phyloP scores from a whole-genome alignment of 2,329 filamentous ascomycete species.

The Trichoderma polysporum region DNA sequence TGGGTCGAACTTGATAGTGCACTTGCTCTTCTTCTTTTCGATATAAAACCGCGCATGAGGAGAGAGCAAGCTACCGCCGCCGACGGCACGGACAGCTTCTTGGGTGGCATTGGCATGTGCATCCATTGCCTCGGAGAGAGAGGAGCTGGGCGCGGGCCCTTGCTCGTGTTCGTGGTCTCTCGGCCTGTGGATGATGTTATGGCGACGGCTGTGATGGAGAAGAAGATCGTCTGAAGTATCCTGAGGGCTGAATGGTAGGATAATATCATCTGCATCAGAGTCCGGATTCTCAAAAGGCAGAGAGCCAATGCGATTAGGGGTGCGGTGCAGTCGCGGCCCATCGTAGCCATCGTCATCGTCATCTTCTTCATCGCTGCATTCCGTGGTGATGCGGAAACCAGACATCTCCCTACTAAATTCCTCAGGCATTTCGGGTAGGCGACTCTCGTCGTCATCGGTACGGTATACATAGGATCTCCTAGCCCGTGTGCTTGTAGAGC shows the following conservation, averaged over 20 bases:
- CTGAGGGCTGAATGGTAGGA: conserved; percentile 30
- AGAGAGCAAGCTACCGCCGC: conserved; percentile 61
- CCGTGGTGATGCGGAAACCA: conserved; percentile 56
- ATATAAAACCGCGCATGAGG: conserved; percentile 85
- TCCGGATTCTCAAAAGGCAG: conserved; percentile 55
- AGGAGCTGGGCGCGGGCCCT: conserved; percentile 20
- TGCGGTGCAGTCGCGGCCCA: conserved; percentile 36
- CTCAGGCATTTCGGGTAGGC: conserved; percentile 55
- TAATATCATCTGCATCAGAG: conserved; percentile 36
- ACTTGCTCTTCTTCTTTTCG: conserved; percentile 76
- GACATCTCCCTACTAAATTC: conserved; percentile 52
- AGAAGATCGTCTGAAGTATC: conserved; percentile 29
- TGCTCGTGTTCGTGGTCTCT: conserved; percentile 24
- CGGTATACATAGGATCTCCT: conserved; percentile 47
- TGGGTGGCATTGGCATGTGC: conserved; percentile 55
- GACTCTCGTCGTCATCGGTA: conserved; percentile 40
- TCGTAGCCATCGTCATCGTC: conserved; percentile 40
- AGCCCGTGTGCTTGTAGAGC: conserved; percentile 48
- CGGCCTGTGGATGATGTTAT: conserved; percentile 25
- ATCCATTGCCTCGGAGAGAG: conserved; percentile 41
- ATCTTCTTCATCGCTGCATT: conserved; percentile 60
- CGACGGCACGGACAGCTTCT: conserved; percentile 56
- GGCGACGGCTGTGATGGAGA: conserved; percentile 28
- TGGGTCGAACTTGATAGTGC: conserved; percentile 82
- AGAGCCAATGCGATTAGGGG: conserved; percentile 53